Conservation (phyloP, 306 rosid species). For the Dalbergia cultrata region DNA sequence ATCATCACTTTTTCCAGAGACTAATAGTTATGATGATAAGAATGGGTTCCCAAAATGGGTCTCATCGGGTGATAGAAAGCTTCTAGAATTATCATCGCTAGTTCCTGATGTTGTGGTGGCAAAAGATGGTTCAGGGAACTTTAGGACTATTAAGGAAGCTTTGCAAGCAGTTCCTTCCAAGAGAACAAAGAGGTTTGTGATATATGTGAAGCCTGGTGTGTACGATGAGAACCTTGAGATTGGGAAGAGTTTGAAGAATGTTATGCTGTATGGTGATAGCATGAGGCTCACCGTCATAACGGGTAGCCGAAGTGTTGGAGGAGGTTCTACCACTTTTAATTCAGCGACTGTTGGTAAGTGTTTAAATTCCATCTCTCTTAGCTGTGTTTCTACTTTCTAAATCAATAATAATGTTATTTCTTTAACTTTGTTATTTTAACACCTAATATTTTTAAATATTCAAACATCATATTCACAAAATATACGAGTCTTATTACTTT, state of each 20-base stretch:
- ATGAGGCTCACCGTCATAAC: conserved; percentile 58
- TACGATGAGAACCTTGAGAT: conserved; percentile 63
- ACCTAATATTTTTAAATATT: no score
- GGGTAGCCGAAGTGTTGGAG: conserved; percentile 61
- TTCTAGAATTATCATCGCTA: conserved; percentile 50
- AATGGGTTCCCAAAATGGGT: conserved; percentile 64
- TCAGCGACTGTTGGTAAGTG: conserved; percentile 69
- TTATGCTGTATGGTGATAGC: conserved; percentile 64
- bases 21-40: conserved; percentile 18
- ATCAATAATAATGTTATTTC: no score
- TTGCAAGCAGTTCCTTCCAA: conserved; percentile 50
- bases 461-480: no score
- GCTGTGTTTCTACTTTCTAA: not conserved
- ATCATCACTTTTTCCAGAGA: conserved; percentile 38
- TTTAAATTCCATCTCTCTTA: not conserved
- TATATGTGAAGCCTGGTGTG: conserved; percentile 59
- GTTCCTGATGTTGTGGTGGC: conserved; percentile 63
- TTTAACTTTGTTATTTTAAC: no score
- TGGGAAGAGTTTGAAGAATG: conserved; percentile 54
- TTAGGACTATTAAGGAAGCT: conserved; percentile 53
- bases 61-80: conserved; percentile 52
- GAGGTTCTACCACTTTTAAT: conserved; percentile 66
- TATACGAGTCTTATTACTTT: no score
- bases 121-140: conserved; percentile 64
- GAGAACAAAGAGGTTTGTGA: conserved; percentile 58